Base-by-base conservation (phyloP, 495 filamentous ascomycete species). In the Rhizodiscina lignyota region DNA sequence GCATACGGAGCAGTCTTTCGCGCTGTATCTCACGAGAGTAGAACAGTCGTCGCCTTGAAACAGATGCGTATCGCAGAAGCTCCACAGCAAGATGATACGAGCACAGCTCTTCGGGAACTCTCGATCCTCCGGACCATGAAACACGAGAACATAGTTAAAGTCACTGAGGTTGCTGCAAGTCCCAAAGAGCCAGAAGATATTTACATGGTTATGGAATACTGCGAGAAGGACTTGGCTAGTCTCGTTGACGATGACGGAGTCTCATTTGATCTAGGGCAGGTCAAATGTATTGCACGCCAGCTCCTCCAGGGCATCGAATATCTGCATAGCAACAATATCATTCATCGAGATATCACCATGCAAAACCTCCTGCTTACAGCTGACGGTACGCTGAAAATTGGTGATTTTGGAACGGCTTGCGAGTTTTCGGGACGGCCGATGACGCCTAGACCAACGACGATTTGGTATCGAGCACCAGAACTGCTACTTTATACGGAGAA, bases 191-290 rank as follows among this genome's bases (percentile, higher is more conserved):
- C 38, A 41, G 21, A 45, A 50, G 30, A 32, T n/a, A n/a, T n/a
- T n/a, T 62, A 58, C 41, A 62, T 64, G 61, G 60, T 64, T 32
- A 62, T 62, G 61, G 61, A 64, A 39, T 64, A 64, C 34, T 57
- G 56, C 35, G 61, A 64, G 48, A 59, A 64, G 61, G 61, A 64
- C 47, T 42, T 64, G 47, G 60, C 60, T 45, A 61, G 49, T 38
- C 53, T 64, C 39, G 46, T 63, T 32, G 24, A 13, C 8, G 8
- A 8, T 8, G 8, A 13, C 24, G 8, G 8, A 8, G 8, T 32
- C 8, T 6, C 28, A 27, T 12, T 35, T 37, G 15, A 39, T 40
- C 10, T 29, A 64, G 61, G 24, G 13, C 13, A 27, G 24, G 8
- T 60, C 24, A 64, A 64, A 52, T 62, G 61, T 18, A 50, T 64